Conservation (phyloP, 2,329 filamentous ascomycete species). For the Fonsecaea pedrosoi region DNA sequence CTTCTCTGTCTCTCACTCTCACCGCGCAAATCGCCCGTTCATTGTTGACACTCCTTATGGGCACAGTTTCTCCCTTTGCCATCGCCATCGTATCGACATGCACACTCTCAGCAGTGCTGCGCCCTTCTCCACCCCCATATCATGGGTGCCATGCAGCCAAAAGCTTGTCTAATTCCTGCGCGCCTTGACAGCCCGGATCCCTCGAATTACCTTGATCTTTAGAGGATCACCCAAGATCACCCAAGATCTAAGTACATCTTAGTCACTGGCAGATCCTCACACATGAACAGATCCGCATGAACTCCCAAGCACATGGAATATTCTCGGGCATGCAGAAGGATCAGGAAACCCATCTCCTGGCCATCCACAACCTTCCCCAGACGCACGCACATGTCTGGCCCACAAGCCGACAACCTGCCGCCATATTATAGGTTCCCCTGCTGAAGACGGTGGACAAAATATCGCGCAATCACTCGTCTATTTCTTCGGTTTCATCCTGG, state of each 20-base stretch:
- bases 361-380: conserved; percentile 1
- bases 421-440: background rate
- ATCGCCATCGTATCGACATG: background rate
- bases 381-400: background rate
- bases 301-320: background rate
- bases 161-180: background rate
- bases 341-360: background rate
- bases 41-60: background rate
- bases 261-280: background rate
- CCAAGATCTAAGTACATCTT: conserved; percentile 1
- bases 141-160: background rate
- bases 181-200: background rate
- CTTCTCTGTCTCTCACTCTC: background rate
- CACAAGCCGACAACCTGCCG: background rate
- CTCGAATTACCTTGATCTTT: background rate
- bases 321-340: background rate
- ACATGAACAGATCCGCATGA: background rate
- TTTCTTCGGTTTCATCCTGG: background rate
- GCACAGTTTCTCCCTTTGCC: background rate
- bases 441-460: background rate
- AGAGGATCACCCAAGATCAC: conserved; percentile 2
- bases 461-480: conserved; percentile 1
- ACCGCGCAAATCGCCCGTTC: background rate
- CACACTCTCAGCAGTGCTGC: background rate
- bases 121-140: background rate